Conservation (phyloP, 31 red algal genomes). For the Bonnemaisonia californica region DNA sequence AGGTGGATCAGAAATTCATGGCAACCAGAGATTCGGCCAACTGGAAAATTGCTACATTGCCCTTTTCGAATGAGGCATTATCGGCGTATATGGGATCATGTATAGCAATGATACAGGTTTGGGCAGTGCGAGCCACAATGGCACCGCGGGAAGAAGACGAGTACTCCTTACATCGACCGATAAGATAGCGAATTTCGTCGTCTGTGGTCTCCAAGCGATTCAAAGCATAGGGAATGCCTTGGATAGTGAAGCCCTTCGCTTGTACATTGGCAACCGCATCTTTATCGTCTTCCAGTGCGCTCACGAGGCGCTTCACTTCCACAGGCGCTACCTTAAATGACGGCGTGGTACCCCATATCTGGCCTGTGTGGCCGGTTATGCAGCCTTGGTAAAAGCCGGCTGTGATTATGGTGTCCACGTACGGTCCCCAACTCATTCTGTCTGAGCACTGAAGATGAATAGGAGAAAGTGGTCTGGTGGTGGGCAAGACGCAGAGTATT, state of each 20-base stretch:
- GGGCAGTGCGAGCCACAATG: constrained; percentile 52
- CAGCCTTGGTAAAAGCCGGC: constrained; percentile 78
- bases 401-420: constrained; percentile 66
- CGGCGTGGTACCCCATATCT: constrained; percentile 56
- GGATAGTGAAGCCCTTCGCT: constrained; percentile 57
- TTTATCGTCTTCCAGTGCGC: constrained; percentile 23
- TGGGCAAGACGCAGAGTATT: no score
- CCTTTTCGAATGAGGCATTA: constrained; percentile 30
- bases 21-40: constrained; percentile 50
- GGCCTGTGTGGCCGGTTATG: constrained; percentile 68
- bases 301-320: constrained; percentile 33
- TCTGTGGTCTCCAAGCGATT: constrained; percentile 68
- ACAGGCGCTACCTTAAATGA: constrained; percentile 37
- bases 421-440: constrained; percentile 77
- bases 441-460: no score
- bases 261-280: constrained; percentile 24
- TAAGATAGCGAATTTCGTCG: constrained; percentile 48
- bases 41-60: constrained; percentile 49
- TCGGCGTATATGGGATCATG: constrained; percentile 67
- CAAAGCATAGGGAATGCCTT: constrained; percentile 61
- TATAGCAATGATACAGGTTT: constrained; percentile 67
- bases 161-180: constrained; percentile 59
- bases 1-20: constrained; percentile 64
- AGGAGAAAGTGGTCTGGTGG: no score
- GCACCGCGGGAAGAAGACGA: constrained; percentile 54